Base-by-base conservation (phyloP, 306 rosid genomes). In the Mimosa bimucronata region DNA sequence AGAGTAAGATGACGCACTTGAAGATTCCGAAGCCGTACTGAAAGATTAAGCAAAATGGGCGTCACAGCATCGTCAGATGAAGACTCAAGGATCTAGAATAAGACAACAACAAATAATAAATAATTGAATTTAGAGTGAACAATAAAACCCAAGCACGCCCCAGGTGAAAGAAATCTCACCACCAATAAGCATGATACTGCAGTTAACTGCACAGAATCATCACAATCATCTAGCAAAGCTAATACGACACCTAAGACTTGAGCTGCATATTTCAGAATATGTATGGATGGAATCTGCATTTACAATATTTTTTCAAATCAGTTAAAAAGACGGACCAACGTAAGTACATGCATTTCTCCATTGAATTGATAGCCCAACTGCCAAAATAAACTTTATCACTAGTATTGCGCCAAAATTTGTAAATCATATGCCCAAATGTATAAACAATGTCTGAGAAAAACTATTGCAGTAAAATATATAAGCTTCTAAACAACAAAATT, bases 121-220 rank as follows among this genome's bases (percentile, higher is more conserved):
- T 38, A 68, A 75, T 62, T 78, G 61, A 88, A 67, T 62, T 66
- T 67, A 53, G 28, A 77, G 66, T 23, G 42, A 80, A 73, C 46
- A 9, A 18, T 76, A 41, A 30, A 25, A 29, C n/a, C 81, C 45
- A 64, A 34, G 74, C 23, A 70, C 62, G 30, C 31, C 46, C 25
- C 44, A 37, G 46, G 73, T 65, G 46, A 44, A 44, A 75, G 61
- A 85, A 67, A 70, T 65, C 74, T 79, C 83, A 92, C 98, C 97
- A 71, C 90, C 76, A 92, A 90, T 74, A 92, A 88, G 92, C 97
- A 92, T 44, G 97, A 88, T 71, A 95, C 94, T 73, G 98, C 96
- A 81, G 98, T 95, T 84, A 91, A 82, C 77, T 95, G 98, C 80
- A 95, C 98, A 71, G 92, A 88, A 88, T 92, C 98, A 84, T 90